Evolutionary conservation across 768 basidiomycete genomes (phyloP), one percentile per base, ranked within the genome.

Genomic region (Clitopilus passeckerianus): DNA sequence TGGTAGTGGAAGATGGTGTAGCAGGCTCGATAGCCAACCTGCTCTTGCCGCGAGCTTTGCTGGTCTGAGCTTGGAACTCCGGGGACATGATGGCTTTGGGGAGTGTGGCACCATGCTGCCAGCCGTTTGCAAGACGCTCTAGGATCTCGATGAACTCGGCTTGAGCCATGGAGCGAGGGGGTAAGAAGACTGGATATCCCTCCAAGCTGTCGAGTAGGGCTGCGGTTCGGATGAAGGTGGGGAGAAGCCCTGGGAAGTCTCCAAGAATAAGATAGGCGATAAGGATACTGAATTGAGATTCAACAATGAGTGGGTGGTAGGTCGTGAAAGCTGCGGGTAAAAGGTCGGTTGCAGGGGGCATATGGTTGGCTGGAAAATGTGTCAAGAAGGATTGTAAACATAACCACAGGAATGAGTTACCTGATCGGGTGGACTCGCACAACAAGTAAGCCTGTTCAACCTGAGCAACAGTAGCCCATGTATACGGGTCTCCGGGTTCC

Each of bases 301-400:
- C 93, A 59, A 94, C 88, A 54, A 95, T 83, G 57, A 95, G 81
- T 14, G 93, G 93, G 64, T 95, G 93, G 66, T 95, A 95, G 0
- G 93, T 93, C 55, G 93, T 91, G 75, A 91, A 90, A 66, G 83
- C 79, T n/a, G 83, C 71, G 0, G 86, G 84, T 2, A 77, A 64
- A 41, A 84, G 77, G 14, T 81, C 67, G 53, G 79, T 65, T 53
- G 65, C 66, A 12, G 71, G 68, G 6, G 71, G 65, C 34, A 62
- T 64, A 59, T 66, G 68, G 57, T 64, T 60, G 57, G 83, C 46
- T 50, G 12, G 27, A 30, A 30, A 30, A 30, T 30, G 27, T 7
- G 7, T 30, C 46, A 18, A 22, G 2, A 50, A 50, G 2, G 12
- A 50, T 5, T 12, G 4, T 18, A 50, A 22, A 50, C 5, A 5